Base-by-base conservation (phyloP, 2,329 filamentous ascomycete species). In the Amylocarpus encephaloides region DNA sequence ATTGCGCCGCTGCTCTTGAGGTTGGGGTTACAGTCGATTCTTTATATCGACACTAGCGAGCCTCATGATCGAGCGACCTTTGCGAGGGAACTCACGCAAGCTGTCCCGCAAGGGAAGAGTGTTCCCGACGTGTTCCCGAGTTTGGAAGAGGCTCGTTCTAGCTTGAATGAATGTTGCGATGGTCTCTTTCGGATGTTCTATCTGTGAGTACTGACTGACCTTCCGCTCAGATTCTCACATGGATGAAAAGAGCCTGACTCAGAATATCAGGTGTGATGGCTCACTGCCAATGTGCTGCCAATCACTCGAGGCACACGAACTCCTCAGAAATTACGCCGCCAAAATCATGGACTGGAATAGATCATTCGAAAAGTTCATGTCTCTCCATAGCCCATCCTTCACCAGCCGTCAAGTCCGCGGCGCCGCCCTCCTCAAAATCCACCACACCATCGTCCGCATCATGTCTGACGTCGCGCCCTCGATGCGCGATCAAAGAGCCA, bases 371-470 rank as follows among this genome's bases (percentile, higher is more conserved):
- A 57, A 52, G 7, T 62, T 63, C 36, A 60, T 64, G 56, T 43
- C 46, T n/a, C 33, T 40, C 7, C 54, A 64, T 32, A 58, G 49
- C 18, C 36, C 38, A 3, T 35, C 43, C 5, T 53, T 64, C 11
- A 55, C 43, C 16, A 54, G 57, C 34, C 61, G 52, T 44, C 52
- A 64, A 44, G 46, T 66, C 19, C 59, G 62, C 3, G 61, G 62
- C 3, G 62, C 63, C 7, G 60, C 61, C 13, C 52, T 66, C 3
- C 55, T 64, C 1, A 64, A 64, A 47, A 54, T 66, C 6, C 63
- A 66, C 44, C 54, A 62, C 34, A 50, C 49, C 11, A 57, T 54
- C 6, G 48, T 50, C 1, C 51, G 51, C 16, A 55, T 66, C 7
- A 64, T 64, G 57, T 53, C 49, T 2, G 48, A 52, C 7, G 43